These are phyloP conservation scores for Ogataea wickerhamii DNA, from an alignment of 805 yeast species.

Conservation along the genomic window DNA sequence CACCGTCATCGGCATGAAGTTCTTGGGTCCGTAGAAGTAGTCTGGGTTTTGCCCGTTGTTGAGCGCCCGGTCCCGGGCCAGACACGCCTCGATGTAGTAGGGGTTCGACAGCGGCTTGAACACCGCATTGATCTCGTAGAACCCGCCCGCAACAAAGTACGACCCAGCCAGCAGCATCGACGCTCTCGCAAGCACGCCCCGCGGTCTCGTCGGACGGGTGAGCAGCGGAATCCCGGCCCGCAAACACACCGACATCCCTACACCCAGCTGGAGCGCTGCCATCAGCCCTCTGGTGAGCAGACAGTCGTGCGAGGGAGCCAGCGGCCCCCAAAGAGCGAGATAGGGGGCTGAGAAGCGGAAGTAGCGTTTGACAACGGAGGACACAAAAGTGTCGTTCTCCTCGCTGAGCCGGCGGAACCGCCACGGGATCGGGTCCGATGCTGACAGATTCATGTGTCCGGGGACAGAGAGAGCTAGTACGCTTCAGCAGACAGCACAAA, in stretches of 20 bases:
- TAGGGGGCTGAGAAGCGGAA: conserved; percentile 30
- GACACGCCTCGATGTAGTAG: conserved; percentile 25
- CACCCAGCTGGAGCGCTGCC: conserved; percentile 25
- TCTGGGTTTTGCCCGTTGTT: conserved; percentile 38
- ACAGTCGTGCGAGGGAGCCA: conserved; percentile 36
- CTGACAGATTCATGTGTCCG: conserved; percentile 3
- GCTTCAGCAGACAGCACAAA: too few relatives aligned
- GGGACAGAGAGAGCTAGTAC: too few relatives aligned
- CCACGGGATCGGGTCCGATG: conserved; percentile 12
- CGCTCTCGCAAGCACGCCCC: conserved; percentile 2
- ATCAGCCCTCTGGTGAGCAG: conserved; percentile 22
- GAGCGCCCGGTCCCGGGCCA: conserved; percentile 26
- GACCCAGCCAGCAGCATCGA: conserved; percentile 5
- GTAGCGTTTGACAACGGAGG: conserved; percentile 18
- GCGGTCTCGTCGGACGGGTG: background rate
- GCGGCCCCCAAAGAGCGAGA: conserved; percentile 31
- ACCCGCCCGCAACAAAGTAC: conserved; percentile 20
- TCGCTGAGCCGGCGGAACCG: conserved; percentile 23
- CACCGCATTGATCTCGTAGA: conserved; percentile 15
- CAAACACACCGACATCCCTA: conserved; percentile 19
- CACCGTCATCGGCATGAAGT: conserved; percentile 43
- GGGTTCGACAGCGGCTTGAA: conserved; percentile 23
- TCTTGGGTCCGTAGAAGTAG: conserved; percentile 50
- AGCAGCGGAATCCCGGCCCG: conserved; percentile 6
- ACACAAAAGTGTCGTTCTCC: conserved; percentile 21